Evolutionary conservation across 768 basidiomycete species (phyloP).

Genomic region (Lactarius hatsudake): DNA sequence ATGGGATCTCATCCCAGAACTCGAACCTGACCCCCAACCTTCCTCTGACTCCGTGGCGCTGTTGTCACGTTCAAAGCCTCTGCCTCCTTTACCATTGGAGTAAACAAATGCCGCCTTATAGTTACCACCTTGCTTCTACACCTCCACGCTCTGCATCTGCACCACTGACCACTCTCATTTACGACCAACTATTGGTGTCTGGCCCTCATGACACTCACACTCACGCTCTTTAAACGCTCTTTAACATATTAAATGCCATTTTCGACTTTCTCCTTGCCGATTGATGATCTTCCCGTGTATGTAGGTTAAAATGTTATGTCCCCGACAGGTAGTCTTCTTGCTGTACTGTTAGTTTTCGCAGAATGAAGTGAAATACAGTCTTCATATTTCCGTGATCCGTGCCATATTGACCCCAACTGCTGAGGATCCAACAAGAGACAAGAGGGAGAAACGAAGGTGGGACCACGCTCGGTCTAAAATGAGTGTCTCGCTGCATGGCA

Average conservation of each 20-base stretch:
- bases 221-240: conserved; percentile 15
- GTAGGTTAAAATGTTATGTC: conserved; percentile 14
- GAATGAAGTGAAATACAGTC: background rate
- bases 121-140: background rate
- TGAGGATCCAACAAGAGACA: background rate
- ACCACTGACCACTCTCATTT: conserved; percentile 17
- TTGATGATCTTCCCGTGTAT: conserved; percentile 5
- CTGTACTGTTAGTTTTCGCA: conserved; percentile 2
- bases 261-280: background rate
- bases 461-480: background rate
- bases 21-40: background rate
- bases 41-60: background rate
- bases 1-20: conserved; percentile 17
- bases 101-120: background rate
- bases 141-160: background rate
- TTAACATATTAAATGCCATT: background rate
- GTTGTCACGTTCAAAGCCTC: background rate
- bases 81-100: background rate
- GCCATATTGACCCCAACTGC: background rate
- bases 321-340: background rate
- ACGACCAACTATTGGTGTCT: conserved; percentile 9
- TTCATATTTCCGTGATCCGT: background rate
- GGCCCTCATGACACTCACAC: background rate
- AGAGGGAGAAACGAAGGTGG: background rate
- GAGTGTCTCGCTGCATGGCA: conserved; percentile 22